Evolutionary conservation across 108 stramenopile species (phyloP), one percentile per base, ranked within the genome.

Genomic region (Bacterosira constricta): DNA sequence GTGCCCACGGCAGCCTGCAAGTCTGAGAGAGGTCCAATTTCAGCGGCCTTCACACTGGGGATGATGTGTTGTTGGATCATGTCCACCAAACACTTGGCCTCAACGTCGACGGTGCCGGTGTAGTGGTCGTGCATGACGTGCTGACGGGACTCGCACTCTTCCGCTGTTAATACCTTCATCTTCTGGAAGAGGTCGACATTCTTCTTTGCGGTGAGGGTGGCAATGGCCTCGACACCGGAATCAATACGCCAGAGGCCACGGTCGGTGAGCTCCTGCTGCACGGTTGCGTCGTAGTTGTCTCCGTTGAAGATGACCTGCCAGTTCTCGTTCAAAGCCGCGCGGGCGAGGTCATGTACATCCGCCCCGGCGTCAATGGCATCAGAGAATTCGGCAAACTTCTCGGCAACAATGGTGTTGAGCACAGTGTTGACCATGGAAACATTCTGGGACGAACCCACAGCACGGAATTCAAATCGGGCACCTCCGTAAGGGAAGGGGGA

Each of bases 401-500:
- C 86, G 36, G 97, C 97, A 7, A 89, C 80, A 60, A 96, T 96
- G 35, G 97, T 88, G 82, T 96, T 94, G 67, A 98, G 85, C 29
- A 96, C 93, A 38, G 97, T 96, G 88, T 96, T 95, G 66, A 95
- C 95, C 80, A 98, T 70, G 56, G 94, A 95, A 1, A 89, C 85
- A 73, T 97, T 96, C 82, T 97, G 96, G 55, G 95, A 77, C 20
- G 97, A 98, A 50, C 97, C 97, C 50, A 96, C 95, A 53, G 96
- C 96, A 80, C 97, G 94, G 93, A 96, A 97, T 79, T 98, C 97
- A 83, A 98, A 97, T 50, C 97, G 90, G 17, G 85, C 86, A 45
- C 96, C 97, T 45, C 97, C 94, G 69, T 96, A 98, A 34, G 96
- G 96, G 90, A 98, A 98, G 45, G 96, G 96, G 61, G 95, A 94